Percentiles rank a stretch among this genome's conserved stretches.
These are phyloP conservation scores for Artemisia argyi DNA, from an alignment of 129 eudicot genomes.

Conservation along the genomic window DNA sequence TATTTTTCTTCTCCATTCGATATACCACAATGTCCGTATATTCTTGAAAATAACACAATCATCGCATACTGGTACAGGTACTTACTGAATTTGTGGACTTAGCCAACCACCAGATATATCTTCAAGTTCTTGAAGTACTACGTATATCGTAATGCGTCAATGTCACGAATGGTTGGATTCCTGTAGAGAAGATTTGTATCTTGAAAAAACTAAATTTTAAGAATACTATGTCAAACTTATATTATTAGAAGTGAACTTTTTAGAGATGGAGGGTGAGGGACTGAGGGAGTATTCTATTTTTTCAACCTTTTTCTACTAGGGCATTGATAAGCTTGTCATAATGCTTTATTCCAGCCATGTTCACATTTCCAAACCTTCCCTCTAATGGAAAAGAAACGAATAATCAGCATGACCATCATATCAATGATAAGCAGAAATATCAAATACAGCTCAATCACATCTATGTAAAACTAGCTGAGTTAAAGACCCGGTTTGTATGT, in stretches of 20 bases:
- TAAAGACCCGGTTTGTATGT: too few species aligned
- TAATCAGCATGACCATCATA: neutral
- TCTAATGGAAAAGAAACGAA: conserved; percentile 33
- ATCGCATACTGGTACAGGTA: neutral
- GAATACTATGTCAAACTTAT: neutral
- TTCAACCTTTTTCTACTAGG: conserved; percentile 57
- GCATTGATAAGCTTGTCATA: conserved; percentile 64
- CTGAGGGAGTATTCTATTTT: neutral
- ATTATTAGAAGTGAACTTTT: neutral
- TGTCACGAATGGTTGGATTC: conserved; percentile 78
- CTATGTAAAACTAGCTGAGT: too few species aligned
- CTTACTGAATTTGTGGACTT: conserved; percentile 57
- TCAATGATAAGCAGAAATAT: neutral
- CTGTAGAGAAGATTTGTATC: conserved; percentile 33
- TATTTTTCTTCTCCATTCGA: neutral
- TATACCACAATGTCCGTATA: neutral
- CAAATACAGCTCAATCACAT: neutral
- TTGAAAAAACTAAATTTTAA: conserved; percentile 1
- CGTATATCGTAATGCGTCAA: conserved; percentile 68
- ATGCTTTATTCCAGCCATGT: conserved; percentile 62
- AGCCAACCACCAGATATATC: conserved; percentile 84
- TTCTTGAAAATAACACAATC: neutral
- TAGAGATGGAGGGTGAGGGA: neutral
- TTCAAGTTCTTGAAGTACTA: conserved; percentile 81
- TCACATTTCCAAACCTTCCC: conserved; percentile 65